phyloP scores from a whole-genome alignment of 75 land plant genomes.

The Azolla pinnata region DNA sequence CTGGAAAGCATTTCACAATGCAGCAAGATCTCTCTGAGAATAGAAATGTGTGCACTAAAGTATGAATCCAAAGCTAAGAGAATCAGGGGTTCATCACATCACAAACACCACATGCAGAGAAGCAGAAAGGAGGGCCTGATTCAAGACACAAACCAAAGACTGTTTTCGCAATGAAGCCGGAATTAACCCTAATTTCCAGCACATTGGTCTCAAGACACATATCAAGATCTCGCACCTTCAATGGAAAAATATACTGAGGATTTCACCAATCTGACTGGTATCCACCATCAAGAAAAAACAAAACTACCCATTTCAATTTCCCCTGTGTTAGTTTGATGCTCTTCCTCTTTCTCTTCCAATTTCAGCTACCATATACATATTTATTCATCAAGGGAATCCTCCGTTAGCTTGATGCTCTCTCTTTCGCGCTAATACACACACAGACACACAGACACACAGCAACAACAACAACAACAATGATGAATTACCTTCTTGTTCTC shows the following conservation, averaged over 20 bases:
- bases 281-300: background rate
- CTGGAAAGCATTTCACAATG: too few relatives aligned
- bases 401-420: background rate
- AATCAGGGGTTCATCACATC: too few relatives aligned
- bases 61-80: too few relatives aligned
- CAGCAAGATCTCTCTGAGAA: too few relatives aligned
- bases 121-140: too few relatives aligned
- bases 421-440: background rate
- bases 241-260: background rate
- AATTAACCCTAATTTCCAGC: too few relatives aligned
- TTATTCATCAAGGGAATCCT: background rate
- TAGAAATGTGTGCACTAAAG: too few relatives aligned
- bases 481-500: constrained; percentile 80
- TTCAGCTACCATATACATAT: background rate
- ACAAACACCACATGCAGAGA: too few relatives aligned
- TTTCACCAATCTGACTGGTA: background rate
- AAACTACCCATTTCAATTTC: background rate
- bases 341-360: background rate
- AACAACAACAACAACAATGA: background rate
- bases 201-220: too few relatives aligned
- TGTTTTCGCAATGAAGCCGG: too few relatives aligned
- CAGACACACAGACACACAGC: background rate
- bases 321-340: background rate
- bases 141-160: too few relatives aligned
- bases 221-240: too few relatives aligned